phyloP scores from a whole-genome alignment of 73 alveolate species.

The Uronychia binucleata region DNA sequence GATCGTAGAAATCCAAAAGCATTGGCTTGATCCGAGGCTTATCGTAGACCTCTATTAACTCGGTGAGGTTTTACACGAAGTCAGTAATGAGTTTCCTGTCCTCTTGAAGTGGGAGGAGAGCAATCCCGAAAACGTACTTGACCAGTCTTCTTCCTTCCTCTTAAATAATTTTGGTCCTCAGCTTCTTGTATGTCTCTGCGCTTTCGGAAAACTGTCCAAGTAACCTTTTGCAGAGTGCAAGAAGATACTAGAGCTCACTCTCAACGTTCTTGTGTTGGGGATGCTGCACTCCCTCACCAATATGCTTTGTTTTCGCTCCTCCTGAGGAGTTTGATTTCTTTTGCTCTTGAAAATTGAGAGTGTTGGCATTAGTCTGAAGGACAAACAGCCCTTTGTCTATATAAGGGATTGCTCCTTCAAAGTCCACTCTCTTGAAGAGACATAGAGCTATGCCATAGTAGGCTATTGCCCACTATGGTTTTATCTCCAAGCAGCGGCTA shows the following conservation, averaged over 20 bases:
- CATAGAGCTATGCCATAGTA: constrained; percentile 1
- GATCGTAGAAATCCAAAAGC: background rate
- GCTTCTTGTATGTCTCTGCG: background rate
- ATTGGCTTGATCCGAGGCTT: background rate
- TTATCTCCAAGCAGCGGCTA: background rate
- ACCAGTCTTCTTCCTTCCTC: constrained; percentile 1
- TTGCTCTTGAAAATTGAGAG: no score
- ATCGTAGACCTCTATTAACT: background rate
- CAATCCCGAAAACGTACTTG: constrained; percentile 7
- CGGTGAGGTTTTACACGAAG: background rate
- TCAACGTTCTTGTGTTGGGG: background rate
- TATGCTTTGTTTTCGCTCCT: no score
- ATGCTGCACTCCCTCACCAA: background rate
- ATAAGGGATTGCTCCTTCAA: background rate
- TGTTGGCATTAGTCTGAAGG: no score
- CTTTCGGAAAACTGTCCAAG: background rate
- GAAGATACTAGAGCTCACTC: background rate
- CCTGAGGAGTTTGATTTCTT: no score
- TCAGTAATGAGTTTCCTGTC: background rate
- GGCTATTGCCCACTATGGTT: background rate
- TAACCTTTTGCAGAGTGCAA: background rate
- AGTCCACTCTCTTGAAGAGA: background rate
- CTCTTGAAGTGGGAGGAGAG: background rate
- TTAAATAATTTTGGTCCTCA: background rate
- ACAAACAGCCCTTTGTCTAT: background rate